Evolutionary conservation across 108 stramenopile species (phyloP).

Genomic region (Skeletonema potamos): DNA sequence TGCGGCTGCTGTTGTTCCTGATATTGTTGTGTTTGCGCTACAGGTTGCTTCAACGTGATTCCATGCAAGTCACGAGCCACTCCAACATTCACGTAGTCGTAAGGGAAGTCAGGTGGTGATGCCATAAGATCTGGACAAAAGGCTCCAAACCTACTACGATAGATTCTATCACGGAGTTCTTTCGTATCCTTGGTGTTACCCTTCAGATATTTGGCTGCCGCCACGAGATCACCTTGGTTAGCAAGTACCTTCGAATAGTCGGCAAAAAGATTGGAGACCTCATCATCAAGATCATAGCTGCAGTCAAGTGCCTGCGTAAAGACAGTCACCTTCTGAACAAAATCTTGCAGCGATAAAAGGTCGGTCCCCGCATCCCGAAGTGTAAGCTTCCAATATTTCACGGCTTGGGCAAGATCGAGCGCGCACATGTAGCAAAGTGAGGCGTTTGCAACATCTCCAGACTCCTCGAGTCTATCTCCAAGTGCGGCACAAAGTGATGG

Average conservation of each 20-base stretch:
- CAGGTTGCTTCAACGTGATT: constrained; percentile 37
- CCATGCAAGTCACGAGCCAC: constrained; percentile 52
- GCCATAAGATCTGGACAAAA: constrained; percentile 66
- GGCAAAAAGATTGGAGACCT: constrained; percentile 74
- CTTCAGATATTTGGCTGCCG: constrained; percentile 82
- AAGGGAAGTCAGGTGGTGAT: constrained; percentile 77
- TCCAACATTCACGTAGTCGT: constrained; percentile 54
- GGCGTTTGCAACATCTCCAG: constrained; percentile 77
- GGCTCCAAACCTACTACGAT: constrained; percentile 60
- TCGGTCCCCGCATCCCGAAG: constrained; percentile 53
- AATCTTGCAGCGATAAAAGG: constrained; percentile 85
- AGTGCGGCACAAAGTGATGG: constrained; percentile 86
- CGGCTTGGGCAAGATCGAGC: constrained; percentile 82
- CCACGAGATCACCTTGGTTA: constrained; percentile 86
- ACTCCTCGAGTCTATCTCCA: constrained; percentile 81
- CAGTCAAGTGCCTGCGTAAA: constrained; percentile 74
- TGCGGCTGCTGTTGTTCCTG: constrained; percentile 8
- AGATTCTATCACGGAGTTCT: constrained; percentile 72
- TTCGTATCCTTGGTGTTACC: constrained; percentile 58
- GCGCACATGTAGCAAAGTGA: constrained; percentile 96
- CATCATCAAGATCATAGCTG: constrained; percentile 52
- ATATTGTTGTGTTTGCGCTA: not conserved
- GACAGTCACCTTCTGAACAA: constrained; percentile 90
- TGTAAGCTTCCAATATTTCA: constrained; percentile 82
- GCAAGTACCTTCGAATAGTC: constrained; percentile 87